phyloP scores from a whole-genome alignment of 768 basidiomycete species.

The Lactarius hengduanensis region DNA sequence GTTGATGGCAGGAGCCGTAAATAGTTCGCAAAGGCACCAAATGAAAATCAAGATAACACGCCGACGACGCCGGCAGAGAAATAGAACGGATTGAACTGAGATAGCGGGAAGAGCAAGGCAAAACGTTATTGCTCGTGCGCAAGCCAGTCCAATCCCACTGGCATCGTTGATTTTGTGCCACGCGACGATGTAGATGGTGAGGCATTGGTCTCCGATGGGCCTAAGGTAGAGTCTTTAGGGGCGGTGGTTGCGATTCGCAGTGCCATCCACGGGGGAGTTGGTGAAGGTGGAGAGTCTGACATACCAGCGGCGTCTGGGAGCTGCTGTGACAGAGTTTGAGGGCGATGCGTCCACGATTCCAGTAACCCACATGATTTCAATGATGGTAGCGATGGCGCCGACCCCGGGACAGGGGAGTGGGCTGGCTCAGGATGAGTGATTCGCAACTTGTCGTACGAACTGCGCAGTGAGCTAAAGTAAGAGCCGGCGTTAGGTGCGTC shows the following conservation, averaged over 20 bases:
- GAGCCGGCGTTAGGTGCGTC: slow-evolving; percentile 18
- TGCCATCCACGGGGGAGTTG: slow-evolving; percentile 16
- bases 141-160: slow-evolving; percentile 68
- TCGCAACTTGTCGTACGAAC: slow-evolving; percentile 23
- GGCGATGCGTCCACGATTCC: slow-evolving; percentile 46
- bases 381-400: slow-evolving; percentile 55
- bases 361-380: slow-evolving; percentile 72
- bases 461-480: slow-evolving; percentile 18
- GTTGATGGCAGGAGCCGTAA: neutral
- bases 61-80: neutral
- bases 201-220: slow-evolving; percentile 13
- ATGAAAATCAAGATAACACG: neutral
- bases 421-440: slow-evolving; percentile 15
- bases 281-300: slow-evolving; percentile 12
- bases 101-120: slow-evolving; percentile 16
- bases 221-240: slow-evolving; percentile 11
- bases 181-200: slow-evolving; percentile 17
- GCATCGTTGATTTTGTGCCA: slow-evolving; percentile 43
- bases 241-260: slow-evolving; percentile 1
- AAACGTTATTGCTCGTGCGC: slow-evolving; percentile 50
- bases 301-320: slow-evolving; percentile 15
- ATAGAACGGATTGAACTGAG: neutral
- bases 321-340: slow-evolving; percentile 10
- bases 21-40: neutral
- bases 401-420: slow-evolving; percentile 26